A percentile compares a stretch with the other conserved stretches of the same genome.
phyloP scores from a whole-genome alignment of 2,329 filamentous ascomycete genomes.

The Sporothrix humicola region DNA sequence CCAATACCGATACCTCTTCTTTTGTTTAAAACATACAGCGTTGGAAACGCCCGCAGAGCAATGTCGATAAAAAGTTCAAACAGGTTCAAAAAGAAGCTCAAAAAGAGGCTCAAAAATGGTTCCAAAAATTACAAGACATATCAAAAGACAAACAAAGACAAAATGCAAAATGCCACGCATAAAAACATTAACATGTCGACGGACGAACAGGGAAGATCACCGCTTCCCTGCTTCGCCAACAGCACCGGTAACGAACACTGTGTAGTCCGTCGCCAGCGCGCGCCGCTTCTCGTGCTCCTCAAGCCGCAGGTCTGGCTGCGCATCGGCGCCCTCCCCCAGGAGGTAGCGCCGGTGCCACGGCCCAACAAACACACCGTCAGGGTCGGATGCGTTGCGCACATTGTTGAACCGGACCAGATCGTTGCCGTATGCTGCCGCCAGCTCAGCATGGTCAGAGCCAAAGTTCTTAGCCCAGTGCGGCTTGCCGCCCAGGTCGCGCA shows the following conservation, averaged over 20 bases:
- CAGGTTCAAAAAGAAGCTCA: not conserved
- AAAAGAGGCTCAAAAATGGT: not conserved
- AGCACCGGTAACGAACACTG: constrained; percentile 34
- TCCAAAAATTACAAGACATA: not conserved
- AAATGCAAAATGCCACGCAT: not conserved
- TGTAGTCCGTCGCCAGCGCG: constrained; percentile 36
- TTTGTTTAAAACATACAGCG: too few relatives aligned
- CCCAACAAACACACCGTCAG: constrained; percentile 80
- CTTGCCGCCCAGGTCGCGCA: constrained; percentile 74
- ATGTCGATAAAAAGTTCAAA: not conserved
- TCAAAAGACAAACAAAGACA: not conserved
- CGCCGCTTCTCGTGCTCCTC: constrained; percentile 42
- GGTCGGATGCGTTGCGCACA: constrained; percentile 69
- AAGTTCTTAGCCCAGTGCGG: constrained; percentile 90
- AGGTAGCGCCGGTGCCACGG: constrained; percentile 84
- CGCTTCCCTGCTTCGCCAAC: constrained; percentile 8
- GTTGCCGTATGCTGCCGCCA: constrained; percentile 66
- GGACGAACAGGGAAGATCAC: not conserved
- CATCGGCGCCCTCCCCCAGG: constrained; percentile 44
- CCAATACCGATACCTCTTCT: not conserved
- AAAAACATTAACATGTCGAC: not conserved
- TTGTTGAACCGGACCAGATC: constrained; percentile 66
- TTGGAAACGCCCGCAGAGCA: not conserved
- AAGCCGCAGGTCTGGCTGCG: constrained; percentile 38
- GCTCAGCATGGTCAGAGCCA: constrained; percentile 57